A percentile compares a stretch with the other conserved stretches of the same genome.
phyloP scores from a whole-genome alignment of 2,329 filamentous ascomycete genomes.

The Venturia nashicola region DNA sequence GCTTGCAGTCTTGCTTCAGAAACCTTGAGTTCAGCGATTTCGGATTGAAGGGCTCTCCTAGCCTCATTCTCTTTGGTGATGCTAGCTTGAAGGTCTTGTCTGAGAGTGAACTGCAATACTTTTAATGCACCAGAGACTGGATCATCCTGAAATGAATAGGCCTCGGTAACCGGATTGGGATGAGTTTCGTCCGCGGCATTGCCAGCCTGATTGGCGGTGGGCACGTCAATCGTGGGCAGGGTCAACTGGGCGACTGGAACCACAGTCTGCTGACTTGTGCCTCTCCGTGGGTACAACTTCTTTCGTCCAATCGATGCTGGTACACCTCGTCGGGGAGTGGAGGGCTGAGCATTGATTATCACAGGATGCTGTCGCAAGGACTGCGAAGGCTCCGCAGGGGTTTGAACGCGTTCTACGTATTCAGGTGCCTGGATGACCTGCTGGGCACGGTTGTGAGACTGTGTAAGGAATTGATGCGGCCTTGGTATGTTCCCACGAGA shows the following conservation, averaged over 20 bases:
- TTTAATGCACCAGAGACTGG: background rate
- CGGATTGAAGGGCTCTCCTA: background rate
- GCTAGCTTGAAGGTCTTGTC: background rate
- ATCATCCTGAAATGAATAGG: background rate
- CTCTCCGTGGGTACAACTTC: background rate
- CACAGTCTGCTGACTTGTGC: background rate
- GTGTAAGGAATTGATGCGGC: background rate
- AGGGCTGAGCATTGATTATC: background rate
- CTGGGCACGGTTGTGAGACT: background rate
- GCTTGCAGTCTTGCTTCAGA: constrained; percentile 3
- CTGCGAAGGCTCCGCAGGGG: background rate
- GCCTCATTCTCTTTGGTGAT: background rate
- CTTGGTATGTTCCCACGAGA: background rate
- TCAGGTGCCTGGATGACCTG: background rate
- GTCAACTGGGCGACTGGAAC: background rate
- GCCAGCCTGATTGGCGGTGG: background rate
- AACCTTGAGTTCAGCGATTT: background rate
- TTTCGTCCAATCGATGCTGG: background rate
- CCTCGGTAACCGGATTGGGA: background rate
- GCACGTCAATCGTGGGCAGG: background rate
- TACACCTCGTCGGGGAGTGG: background rate
- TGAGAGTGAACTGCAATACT: constrained; percentile 2
- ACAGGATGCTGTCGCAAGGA: background rate
- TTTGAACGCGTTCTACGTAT: background rate
- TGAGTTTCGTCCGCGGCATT: background rate